These are phyloP conservation scores for Populus simonii DNA, from an alignment of 345 rosid species.

Conservation along the genomic window DNA sequence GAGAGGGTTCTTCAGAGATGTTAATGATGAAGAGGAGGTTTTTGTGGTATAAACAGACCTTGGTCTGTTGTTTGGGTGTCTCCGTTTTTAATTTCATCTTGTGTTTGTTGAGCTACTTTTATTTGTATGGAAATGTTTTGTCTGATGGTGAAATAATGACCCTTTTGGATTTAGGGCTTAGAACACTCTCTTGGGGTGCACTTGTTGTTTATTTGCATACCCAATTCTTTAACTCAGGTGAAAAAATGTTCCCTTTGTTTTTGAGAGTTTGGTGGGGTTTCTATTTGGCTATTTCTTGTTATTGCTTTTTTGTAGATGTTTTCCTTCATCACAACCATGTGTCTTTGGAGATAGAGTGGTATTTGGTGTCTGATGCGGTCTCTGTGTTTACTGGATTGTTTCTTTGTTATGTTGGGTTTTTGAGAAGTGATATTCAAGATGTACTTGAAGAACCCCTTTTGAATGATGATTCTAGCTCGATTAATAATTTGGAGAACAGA, in stretches of 20 bases:
- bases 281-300: conserved; percentile 54
- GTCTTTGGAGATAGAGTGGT: conserved; percentile 21
- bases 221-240: conserved; percentile 26
- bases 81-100: conserved; percentile 48
- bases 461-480: conserved; percentile 19
- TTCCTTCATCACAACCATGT: conserved; percentile 31
- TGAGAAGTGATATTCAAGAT: conserved; percentile 29
- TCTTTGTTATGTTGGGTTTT: conserved; percentile 52
- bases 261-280: conserved; percentile 75
- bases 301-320: conserved; percentile 50
- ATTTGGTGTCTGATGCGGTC: conserved; percentile 46
- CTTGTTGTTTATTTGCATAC: conserved; percentile 35
- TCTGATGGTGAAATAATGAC: conserved; percentile 44
- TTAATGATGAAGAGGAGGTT: conserved; percentile 7
- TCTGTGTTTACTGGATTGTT: conserved; percentile 47
- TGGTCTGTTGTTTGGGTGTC: conserved; percentile 52
- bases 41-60: conserved; percentile 21
- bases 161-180: conserved; percentile 54
- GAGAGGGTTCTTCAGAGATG: conserved; percentile 7
- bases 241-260: conserved; percentile 38
- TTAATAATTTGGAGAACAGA: conserved; percentile 3
- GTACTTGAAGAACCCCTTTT: conserved; percentile 41
- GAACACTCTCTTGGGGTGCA: conserved; percentile 66
- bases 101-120: conserved; percentile 55
- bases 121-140: conserved; percentile 62